Base-by-base conservation (phyloP, 495 filamentous ascomycete species). In the Penicillium silybi region DNA sequence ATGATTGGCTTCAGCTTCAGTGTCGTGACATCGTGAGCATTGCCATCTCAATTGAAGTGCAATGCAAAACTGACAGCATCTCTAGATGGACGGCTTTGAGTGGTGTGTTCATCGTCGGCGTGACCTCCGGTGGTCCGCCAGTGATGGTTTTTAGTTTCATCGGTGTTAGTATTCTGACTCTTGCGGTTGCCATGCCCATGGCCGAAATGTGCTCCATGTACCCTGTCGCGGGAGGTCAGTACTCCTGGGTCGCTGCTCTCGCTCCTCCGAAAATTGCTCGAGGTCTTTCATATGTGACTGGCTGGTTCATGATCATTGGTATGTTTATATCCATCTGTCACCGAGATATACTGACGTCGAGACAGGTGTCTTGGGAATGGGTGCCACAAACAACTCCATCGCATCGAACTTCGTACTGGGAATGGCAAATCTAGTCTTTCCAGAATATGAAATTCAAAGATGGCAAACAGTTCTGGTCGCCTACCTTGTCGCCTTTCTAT, bases 1-100 rank as follows among this genome's bases (percentile, higher is more conserved):
- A 84, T 84, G 79, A 69, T 84, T 42, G 80, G 79, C 3, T 82
- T 84, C 62, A 75, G 70, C 46, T 83, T 84, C 62, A 78, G 72
- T 46, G 77, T 84, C 41, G 79, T 84, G n/a, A 80, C 78, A 41
- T 72, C 70, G 75, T 76, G 46, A 48, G 64, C 29, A 34, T 10
- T 22, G 0, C 2, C 18, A 4, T 9, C 13, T 39, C 7, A 17
- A n/a, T 6, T 27, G 3, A 22, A 38, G 15, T 1, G 29, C 17
- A 0, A 19, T 15, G 6, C 22, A 9, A 0, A 43, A n/a, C 48
- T 54, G 26, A 46, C 46, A 41, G 11, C 6, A 0, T 32, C n/a
- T 11, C 7, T 22, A 79, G 77, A 59, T 83, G 80, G 79, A 78
- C 71, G 9, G 79, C 79, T 13, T 64, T 82, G 13, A 76, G 77